Evolutionary conservation across 2,329 filamentous ascomycete species (phyloP).

Genomic region (Incumbomyces delicatus): DNA sequence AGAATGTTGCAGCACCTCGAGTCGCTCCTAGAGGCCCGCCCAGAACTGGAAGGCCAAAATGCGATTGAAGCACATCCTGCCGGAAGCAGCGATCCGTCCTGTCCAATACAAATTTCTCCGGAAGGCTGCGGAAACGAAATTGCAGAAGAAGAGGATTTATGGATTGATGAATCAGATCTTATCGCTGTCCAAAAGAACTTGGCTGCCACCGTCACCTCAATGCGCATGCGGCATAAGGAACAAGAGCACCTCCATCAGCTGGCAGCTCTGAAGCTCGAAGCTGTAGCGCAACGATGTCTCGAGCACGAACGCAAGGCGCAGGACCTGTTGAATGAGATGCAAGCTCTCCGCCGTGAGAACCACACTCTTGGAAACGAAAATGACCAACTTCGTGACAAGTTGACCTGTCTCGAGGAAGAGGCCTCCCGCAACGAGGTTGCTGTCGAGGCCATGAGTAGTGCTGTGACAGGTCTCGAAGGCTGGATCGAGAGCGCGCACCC

Average conservation of each 20-base stretch:
- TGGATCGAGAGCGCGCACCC: constrained; percentile 20
- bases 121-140: not conserved
- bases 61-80: not conserved
- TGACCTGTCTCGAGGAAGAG: constrained; percentile 10
- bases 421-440: constrained; percentile 16
- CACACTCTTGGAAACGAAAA: constrained; percentile 12
- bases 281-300: constrained; percentile 17
- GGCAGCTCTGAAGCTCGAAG: constrained; percentile 18
- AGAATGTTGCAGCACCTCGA: constrained; percentile 4
- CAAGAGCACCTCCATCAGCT: constrained; percentile 19
- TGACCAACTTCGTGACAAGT: constrained; percentile 9
- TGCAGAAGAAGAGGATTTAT: constrained; percentile 23
- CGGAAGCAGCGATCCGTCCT: too few species aligned
- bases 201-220: constrained; percentile 15
- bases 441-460: constrained; percentile 21
- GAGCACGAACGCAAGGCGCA: constrained; percentile 15
- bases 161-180: constrained; percentile 19
- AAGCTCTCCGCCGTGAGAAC: constrained; percentile 12
- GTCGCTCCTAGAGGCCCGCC: not conserved
- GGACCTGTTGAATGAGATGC: constrained; percentile 14
- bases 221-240: constrained; percentile 21
- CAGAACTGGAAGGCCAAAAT: not conserved
- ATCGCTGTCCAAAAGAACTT: constrained; percentile 7
- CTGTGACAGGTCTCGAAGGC: constrained; percentile 21
- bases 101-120: not conserved